Base-by-base conservation (phyloP, 2,329 filamentous ascomycete species). In the Claviceps quebecensis region DNA sequence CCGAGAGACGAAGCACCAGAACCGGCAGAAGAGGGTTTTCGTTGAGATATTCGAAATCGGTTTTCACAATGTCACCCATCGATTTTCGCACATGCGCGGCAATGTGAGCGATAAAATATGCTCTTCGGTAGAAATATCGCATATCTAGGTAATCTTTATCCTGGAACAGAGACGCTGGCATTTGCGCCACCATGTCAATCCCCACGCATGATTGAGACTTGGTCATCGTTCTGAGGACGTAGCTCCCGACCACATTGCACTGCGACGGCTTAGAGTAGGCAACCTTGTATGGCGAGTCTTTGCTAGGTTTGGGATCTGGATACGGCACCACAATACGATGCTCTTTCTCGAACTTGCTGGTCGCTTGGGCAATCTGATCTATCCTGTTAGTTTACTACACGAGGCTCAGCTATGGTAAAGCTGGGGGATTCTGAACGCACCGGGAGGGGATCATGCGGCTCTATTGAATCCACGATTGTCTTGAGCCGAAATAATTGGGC, bases 131-230 rank as follows among this genome's bases (percentile, higher is more conserved):
- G 63, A 96, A 95, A 69, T 95, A 97, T 55, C 93, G 81, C 72
- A 93, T 77, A 65, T 95, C 89, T 48, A 90, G 75, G 64, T 91
- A 96, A 67, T 98, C 93, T 68, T 97, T 97, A 45, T 94, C 87
- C 62, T 95, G 88, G 60, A 97, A 90, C 13, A 95, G 69, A 1
- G 77, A 70, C 52, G 72, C 67, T 5, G 93, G 91, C 81, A 98
- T 94, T 47, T 86, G 85, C 16, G 95, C 80, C 5, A 91, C 81
- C 76, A 97, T 79, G 66, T 97, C 91, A 54, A 96, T 74, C 16
- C 77, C 73, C 26, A 83, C 69, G 26, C 65, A 66, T 47, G 69
- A 67, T 57, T 83, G 78, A 11, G 75, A 73, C 60, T 84, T 86
- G 53, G 81, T 72, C 67, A 87, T 84, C 2, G 83, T 90, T 65